A percentile compares a stretch with the other conserved stretches of the same genome.
phyloP scores from a whole-genome alignment of 2,329 filamentous ascomycete genomes.

The Colletotrichum simmondsii region DNA sequence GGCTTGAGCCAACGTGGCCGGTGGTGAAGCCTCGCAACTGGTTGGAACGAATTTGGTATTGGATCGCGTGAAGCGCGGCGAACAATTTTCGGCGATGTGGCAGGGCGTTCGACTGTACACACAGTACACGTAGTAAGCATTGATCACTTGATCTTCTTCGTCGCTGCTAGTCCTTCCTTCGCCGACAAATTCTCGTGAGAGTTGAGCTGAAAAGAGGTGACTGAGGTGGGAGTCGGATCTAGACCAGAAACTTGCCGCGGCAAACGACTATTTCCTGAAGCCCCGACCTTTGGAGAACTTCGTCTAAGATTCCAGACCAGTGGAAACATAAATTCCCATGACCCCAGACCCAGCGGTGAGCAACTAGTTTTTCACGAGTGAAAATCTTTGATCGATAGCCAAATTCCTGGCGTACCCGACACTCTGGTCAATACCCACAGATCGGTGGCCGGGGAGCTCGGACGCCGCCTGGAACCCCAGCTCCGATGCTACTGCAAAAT shows the following conservation, averaged over 20 bases:
- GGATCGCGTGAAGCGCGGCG: conserved; percentile 50
- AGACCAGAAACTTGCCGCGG: neutral
- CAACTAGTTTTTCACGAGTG: neutral
- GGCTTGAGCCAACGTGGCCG: conserved; percentile 49
- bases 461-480: conserved; percentile 3
- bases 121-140: neutral
- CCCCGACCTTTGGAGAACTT: neutral
- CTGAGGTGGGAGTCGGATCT: neutral
- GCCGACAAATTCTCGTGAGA: neutral
- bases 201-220: neutral
- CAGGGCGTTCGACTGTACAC: neutral
- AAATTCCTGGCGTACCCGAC: neutral
- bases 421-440: neutral
- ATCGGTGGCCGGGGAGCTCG: conserved; percentile 19
- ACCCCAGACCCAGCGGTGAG: neutral
- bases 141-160: neutral
- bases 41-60: conserved; percentile 52
- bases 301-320: neutral
- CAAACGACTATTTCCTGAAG: neutral
- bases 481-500: too few relatives aligned
- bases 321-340: neutral
- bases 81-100: neutral
- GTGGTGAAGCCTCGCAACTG: conserved; percentile 49
- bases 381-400: neutral
- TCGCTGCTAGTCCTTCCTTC: neutral